Percentiles rank a stretch among this genome's conserved stretches.
These are phyloP conservation scores for Phaeolepiota aurea DNA, from an alignment of 768 basidiomycete genomes.

Conservation along the genomic window DNA sequence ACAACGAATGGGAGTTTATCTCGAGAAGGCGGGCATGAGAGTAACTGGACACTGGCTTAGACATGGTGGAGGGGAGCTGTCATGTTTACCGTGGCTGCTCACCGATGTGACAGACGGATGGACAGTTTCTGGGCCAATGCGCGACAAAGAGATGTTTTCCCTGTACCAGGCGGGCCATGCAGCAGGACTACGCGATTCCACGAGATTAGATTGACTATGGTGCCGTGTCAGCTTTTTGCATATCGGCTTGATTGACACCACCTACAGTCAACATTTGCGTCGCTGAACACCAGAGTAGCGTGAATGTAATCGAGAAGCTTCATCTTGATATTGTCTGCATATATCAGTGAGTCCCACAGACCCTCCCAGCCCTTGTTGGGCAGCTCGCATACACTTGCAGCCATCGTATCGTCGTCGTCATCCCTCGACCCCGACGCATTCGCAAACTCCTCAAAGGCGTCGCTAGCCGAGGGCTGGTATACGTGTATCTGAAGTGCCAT, in stretches of 20 bases:
- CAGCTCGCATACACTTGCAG: conserved; percentile 84
- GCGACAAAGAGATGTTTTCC: conserved; percentile 92
- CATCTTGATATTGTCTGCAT: conserved; percentile 73
- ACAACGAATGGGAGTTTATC: conserved; percentile 97
- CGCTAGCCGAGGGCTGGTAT: conserved; percentile 70
- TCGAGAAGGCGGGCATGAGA: conserved; percentile 83
- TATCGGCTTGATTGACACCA: conserved; percentile 8
- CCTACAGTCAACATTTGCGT: conserved; percentile 79
- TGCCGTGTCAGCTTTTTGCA: background rate
- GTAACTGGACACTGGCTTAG: too few species aligned
- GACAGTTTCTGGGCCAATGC: conserved; percentile 94
- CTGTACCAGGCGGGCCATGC: conserved; percentile 96
- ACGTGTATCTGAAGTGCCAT: conserved; percentile 75
- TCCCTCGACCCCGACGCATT: conserved; percentile 40
- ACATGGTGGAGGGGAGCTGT: too few species aligned
- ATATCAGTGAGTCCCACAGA: conserved; percentile 89
- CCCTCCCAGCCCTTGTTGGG: conserved; percentile 83
- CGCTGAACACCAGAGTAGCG: conserved; percentile 88
- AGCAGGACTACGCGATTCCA: conserved; percentile 95
- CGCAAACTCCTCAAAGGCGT: conserved; percentile 68
- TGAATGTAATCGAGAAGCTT: conserved; percentile 91
- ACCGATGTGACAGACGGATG: conserved; percentile 83
- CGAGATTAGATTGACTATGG: conserved; percentile 75
- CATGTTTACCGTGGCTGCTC: too few species aligned
- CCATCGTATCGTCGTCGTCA: conserved; percentile 74